Evolutionary conservation across 352 stramenopile species (phyloP).

Genomic region (Globisporangium megalacanthum): DNA sequence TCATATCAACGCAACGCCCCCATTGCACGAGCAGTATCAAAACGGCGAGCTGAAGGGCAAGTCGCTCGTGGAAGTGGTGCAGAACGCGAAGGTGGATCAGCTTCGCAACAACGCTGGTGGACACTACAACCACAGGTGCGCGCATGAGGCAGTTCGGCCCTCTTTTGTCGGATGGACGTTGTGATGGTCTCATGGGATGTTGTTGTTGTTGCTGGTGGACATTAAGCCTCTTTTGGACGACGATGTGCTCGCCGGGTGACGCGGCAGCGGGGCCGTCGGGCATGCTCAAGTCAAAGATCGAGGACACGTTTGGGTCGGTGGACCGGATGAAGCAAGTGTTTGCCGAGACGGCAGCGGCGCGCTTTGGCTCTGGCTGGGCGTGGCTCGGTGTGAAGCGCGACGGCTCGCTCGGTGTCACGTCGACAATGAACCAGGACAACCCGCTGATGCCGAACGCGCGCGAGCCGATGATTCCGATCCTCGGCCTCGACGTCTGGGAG

Average conservation of each 20-base stretch:
- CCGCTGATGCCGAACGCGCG: constrained; percentile 68
- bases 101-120: constrained; percentile 83
- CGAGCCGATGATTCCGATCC: constrained; percentile 86
- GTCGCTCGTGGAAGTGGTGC: constrained; percentile 74
- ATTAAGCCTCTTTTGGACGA: constrained; percentile 89
- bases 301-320: constrained; percentile 88
- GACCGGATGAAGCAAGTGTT: constrained; percentile 90
- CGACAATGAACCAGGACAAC: constrained; percentile 95
- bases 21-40: constrained; percentile 37
- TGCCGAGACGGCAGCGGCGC: constrained; percentile 72
- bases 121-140: constrained; percentile 78
- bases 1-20: no score
- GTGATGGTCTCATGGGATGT: no score
- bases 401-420: constrained; percentile 92
- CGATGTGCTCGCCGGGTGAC: constrained; percentile 75
- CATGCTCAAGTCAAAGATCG: constrained; percentile 74
- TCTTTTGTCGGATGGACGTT: background rate
- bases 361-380: constrained; percentile 89
- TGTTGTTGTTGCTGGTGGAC: constrained; percentile 12
- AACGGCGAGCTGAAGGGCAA: constrained; percentile 64
- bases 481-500: constrained; percentile 95
- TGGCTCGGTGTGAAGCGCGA: constrained; percentile 86
- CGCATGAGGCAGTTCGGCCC: background rate
- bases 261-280: constrained; percentile 73
- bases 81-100: constrained; percentile 60